Base-by-base conservation (phyloP, 225 moss, liverwort and hornwort genomes). In the Neckera pumila region DNA sequence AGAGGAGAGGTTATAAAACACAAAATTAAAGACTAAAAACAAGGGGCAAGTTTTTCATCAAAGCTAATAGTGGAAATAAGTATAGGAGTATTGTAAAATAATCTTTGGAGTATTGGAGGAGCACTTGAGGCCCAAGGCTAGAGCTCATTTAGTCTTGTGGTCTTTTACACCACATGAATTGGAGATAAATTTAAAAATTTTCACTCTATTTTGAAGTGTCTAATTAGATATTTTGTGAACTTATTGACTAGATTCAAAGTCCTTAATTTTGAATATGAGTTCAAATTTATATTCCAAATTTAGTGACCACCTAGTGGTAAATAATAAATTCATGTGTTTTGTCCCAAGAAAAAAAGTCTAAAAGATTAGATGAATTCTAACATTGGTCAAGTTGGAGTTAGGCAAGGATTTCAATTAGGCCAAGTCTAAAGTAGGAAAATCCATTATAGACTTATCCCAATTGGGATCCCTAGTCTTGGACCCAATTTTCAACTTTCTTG, bases 211-310 rank as follows among this genome's bases (percentile, higher is more conserved):
- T 33, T 75, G 33, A 75, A 51, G 75, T 51, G 3, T 33, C 4
- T 51, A 12, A 0, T 21, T 51, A 19, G 2, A 1, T 20, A 31
- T 75, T 31, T 74, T 75, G 6, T 20, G 4, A 51, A 8, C 7
- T 31, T 0, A 1, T 0, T 0, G 1, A 20, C 2, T 7, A 75
- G 1, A 33, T 20, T 33, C 0, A 0, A 0, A 20, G 1, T 49
- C 10, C 0, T 20, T 7, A 20, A 20, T 4, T 12, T 12, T 49
- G 49, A 49, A 8, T 33, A 33, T 31, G 1, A 75, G 20, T 75
- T 75, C 12, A 20, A 75, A 49, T 12, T 20, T n/a, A n/a, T n/a
- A n/a, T 31, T 0, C 0, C 4, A 20, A 49, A 33, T 75, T 75
- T n/a, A n/a, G n/a, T 75, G 0, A 33, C 20, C 8, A 31, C 0